Percentiles rank a stretch among this genome's conserved stretches.
These are phyloP conservation scores for Moesziomyces globuligerus DNA, from an alignment of 1,284 basidiomycete genomes.

Conservation along the genomic window DNA sequence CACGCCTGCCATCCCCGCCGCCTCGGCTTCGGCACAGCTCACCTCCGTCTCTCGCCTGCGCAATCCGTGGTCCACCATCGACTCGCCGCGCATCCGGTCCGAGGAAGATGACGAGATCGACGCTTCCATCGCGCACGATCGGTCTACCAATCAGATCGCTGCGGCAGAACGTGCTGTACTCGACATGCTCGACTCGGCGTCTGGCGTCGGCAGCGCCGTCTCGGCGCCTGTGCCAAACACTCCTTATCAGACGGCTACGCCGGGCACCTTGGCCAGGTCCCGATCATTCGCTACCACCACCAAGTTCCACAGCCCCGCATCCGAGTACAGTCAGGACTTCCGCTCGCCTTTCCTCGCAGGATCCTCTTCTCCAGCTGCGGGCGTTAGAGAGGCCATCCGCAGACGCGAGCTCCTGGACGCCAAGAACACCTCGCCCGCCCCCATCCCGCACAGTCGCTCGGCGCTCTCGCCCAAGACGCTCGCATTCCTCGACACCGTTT, in stretches of 20 bases:
- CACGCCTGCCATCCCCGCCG: constrained; percentile 34
- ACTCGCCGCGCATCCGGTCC: constrained; percentile 15
- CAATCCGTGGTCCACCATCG: constrained; percentile 36
- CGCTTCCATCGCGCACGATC: constrained; percentile 38
- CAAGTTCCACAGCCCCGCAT: constrained; percentile 33
- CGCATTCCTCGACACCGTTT: constrained; percentile 20
- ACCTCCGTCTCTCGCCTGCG: constrained; percentile 10
- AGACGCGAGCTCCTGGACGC: constrained; percentile 40
- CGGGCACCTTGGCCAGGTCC: constrained; percentile 28
- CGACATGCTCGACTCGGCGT: constrained; percentile 50
- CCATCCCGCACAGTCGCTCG: constrained; percentile 24
- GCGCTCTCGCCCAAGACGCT: constrained; percentile 21
- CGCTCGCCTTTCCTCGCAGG: constrained; percentile 32
- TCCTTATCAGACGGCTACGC: constrained; percentile 35
- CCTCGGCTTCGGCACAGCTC: constrained; percentile 24
- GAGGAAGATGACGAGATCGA: constrained; percentile 44
- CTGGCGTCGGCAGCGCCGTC: constrained; percentile 14
- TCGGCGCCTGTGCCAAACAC: constrained; percentile 25
- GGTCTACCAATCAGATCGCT: constrained; percentile 23
- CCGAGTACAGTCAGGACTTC: constrained; percentile 42
- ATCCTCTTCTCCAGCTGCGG: constrained; percentile 32
- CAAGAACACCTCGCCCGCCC: not conserved
- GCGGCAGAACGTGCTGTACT: constrained; percentile 48
- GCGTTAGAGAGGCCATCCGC: constrained; percentile 39
- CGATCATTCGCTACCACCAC: constrained; percentile 37